Base-by-base conservation (phyloP, 2,329 filamentous ascomycete genomes). In the Sporothrix mexicana region DNA sequence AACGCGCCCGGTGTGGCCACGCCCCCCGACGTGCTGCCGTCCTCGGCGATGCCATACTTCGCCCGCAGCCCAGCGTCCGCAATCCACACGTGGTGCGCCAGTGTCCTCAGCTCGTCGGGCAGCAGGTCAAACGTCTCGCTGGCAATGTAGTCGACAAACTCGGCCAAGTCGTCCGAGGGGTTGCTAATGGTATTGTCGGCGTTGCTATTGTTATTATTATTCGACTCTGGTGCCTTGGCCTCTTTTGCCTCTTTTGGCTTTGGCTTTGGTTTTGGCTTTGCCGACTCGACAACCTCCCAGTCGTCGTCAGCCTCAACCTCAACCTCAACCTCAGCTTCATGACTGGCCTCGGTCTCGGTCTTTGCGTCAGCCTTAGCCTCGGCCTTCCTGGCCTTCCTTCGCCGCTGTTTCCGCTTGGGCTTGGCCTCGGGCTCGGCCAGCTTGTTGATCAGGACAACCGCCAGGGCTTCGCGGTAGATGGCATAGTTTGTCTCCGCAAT, bases 81-180 rank as follows among this genome's bases (percentile, higher is more conserved):
- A 76, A 87, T 82, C 79, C 88, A 87, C 61, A 81, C 80, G 61
- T 88, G 81, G 80, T 93, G 88, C 36, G 89, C 87, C 2, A 95
- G 82, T 1, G 83, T 85, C 75, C 88, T 87, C 0, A 96, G 83
- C 20, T 87, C 83, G 0, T 78, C 25, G 0, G 93, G 92, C 0
- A 97, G 85, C 49, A 82, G 84, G 5, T 85, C 81, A 80, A 95
- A 97, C 70, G 91, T 88, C 78, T 92, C 88, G 66, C 83, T 81
- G 30, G 93, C 90, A 43, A 96, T 86, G 80, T 95, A 96, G 84
- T 95, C 90, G 71, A 93, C 90, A 81, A 97, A 97, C 0, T 97
- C 94, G 36, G 89, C 88, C 25, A 96, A 82, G 71, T 95, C 93
- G 76, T 92, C 91, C 5, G 87, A 88, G 36, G 76, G 30, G 4